Evolutionary conservation across 192 early-diverging fungal species (phyloP).

Genomic region (Entomortierella lignicola): DNA sequence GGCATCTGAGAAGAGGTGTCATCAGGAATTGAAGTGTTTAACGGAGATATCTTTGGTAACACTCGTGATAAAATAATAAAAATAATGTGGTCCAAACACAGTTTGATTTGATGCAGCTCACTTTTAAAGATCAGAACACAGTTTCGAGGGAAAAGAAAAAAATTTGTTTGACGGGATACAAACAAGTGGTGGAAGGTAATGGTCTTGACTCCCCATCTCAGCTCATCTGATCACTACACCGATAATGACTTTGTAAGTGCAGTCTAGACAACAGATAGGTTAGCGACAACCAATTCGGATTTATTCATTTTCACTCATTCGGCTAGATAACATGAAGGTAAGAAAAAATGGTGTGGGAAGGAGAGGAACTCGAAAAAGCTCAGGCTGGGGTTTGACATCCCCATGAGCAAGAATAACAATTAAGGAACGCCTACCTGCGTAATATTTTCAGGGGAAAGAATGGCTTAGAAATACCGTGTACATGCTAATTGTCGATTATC

Average conservation of each 20-base stretch:
- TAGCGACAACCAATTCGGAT: too few relatives aligned
- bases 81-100: slow-evolving; percentile 51
- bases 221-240: too few relatives aligned
- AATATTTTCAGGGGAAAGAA: background rate
- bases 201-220: too few relatives aligned
- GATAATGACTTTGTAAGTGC: too few relatives aligned
- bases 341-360: background rate
- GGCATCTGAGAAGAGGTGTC: too few relatives aligned
- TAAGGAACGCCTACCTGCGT: background rate
- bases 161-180: background rate
- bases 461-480: background rate
- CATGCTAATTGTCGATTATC: background rate
- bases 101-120: slow-evolving; percentile 21
- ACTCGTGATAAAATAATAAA: slow-evolving; percentile 1
- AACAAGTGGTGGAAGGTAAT: background rate
- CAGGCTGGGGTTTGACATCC: background rate
- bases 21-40: too few relatives aligned
- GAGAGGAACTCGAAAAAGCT: background rate
- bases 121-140: slow-evolving; percentile 16
- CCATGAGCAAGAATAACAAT: background rate
- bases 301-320: background rate
- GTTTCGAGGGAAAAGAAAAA: background rate
- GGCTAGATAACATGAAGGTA: background rate
- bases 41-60: too few relatives aligned
- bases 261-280: too few relatives aligned